phyloP scores from a whole-genome alignment of 352 stramenopile species.

The Globisporangium splendens region DNA sequence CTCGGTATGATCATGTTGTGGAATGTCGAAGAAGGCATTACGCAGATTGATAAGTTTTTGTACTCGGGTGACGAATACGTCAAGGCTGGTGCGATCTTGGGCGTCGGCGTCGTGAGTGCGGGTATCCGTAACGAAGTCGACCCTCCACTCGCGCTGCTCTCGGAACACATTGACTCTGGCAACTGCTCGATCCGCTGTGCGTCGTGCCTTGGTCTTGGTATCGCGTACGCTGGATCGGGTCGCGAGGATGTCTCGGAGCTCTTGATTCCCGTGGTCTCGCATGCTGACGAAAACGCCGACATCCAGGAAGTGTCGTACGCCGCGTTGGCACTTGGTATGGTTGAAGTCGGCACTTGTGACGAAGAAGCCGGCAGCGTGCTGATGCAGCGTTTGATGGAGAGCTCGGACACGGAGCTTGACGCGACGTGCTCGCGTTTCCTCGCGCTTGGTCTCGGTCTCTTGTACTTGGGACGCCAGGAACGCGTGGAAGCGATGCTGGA shows the following conservation, averaged over 20 bases:
- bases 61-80: slow-evolving; percentile 98
- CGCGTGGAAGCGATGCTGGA: slow-evolving; percentile 99
- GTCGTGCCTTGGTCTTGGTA: slow-evolving; percentile 94
- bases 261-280: slow-evolving; percentile 92
- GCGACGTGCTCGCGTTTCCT: slow-evolving; percentile 96
- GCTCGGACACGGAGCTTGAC: slow-evolving; percentile 95
- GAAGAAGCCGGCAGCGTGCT: slow-evolving; percentile 96
- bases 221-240: slow-evolving; percentile 96
- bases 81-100: slow-evolving; percentile 97
- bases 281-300: slow-evolving; percentile 90
- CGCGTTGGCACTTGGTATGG: slow-evolving; percentile 95
- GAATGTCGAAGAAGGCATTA: slow-evolving; percentile 99
- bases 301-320: slow-evolving; percentile 92
- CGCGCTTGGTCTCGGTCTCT: slow-evolving; percentile 94
- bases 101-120: slow-evolving; percentile 93
- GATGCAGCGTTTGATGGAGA: slow-evolving; percentile 98
- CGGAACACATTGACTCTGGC: slow-evolving; percentile 95
- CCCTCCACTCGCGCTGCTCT: slow-evolving; percentile 94
- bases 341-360: slow-evolving; percentile 98
- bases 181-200: slow-evolving; percentile 94
- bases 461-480: slow-evolving; percentile 95
- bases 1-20: slow-evolving; percentile 98
- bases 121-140: slow-evolving; percentile 97
- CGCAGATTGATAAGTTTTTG: slow-evolving; percentile 99
- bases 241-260: slow-evolving; percentile 97